These are phyloP conservation scores for Plantago elongata DNA, from an alignment of 257 asterid species.

Conservation along the genomic window DNA sequence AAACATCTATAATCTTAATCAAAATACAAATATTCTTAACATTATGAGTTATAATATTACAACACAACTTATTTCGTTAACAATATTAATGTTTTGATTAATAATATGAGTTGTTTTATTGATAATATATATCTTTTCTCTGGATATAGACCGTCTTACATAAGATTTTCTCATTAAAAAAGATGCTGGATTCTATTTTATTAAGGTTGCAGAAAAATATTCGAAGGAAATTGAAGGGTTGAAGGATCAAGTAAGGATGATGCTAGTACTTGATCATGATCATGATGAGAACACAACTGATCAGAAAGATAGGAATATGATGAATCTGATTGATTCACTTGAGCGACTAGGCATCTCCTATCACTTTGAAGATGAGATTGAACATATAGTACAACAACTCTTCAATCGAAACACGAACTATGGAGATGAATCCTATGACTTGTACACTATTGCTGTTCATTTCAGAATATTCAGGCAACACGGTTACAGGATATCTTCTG, in stretches of 20 bases:
- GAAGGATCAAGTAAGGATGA: constrained; percentile 7
- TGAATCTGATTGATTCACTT: constrained; percentile 14
- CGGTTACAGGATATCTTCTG: constrained; percentile 9
- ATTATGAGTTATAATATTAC: too few species aligned
- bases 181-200: too few species aligned
- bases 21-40: too few species aligned
- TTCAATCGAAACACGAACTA: constrained; percentile 7
- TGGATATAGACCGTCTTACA: too few species aligned
- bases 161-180: too few species aligned
- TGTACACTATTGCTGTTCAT: constrained; percentile 19
- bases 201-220: too few species aligned
- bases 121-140: too few species aligned
- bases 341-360: constrained; percentile 24
- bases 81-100: too few species aligned
- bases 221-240: too few species aligned
- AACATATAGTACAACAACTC: not conserved
- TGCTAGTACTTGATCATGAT: not conserved
- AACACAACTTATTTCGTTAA: too few species aligned
- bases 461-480: constrained; percentile 31
- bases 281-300: not conserved
- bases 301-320: not conserved
- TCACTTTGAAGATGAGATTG: constrained; percentile 20
- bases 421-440: constrained; percentile 16
- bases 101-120: too few species aligned
- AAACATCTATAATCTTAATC: too few species aligned